These are phyloP conservation scores for Cordyceps farinosa DNA, from an alignment of 2,329 filamentous ascomycete species.

Conservation along the genomic window DNA sequence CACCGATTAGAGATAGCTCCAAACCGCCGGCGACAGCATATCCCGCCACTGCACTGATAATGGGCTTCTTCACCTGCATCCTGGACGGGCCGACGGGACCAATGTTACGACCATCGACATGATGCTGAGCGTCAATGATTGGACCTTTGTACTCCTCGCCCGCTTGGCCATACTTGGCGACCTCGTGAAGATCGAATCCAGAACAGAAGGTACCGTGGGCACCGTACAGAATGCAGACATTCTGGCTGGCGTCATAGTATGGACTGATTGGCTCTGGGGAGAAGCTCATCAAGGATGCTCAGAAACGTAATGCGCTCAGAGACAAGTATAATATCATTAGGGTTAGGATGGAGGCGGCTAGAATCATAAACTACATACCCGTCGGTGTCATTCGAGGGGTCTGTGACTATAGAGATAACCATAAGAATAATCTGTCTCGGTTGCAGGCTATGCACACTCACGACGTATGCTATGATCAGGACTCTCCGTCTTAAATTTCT, in stretches of 20 bases:
- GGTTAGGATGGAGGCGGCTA: no score
- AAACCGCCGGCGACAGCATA: conserved; percentile 52
- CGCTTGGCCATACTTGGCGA: conserved; percentile 28
- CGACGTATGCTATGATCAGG: neutral
- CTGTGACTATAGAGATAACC: conserved; percentile 33
- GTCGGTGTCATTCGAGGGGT: conserved; percentile 32
- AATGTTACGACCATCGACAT: conserved; percentile 21
- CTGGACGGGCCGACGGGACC: conserved; percentile 51
- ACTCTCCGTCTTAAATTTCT: neutral
- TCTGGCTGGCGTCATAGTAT: conserved; percentile 47
- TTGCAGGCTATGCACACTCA: neutral
- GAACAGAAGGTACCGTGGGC: conserved; percentile 47
- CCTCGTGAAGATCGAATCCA: conserved; percentile 47
- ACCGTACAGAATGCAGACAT: conserved; percentile 49
- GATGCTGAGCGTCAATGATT: conserved; percentile 14
- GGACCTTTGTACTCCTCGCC: conserved; percentile 1
- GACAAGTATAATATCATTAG: no score
- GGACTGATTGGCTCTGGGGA: no score
- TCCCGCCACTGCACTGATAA: conserved; percentile 48
- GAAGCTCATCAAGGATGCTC: no score
- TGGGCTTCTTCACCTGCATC: conserved; percentile 46
- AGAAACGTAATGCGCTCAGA: no score
- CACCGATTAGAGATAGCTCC: conserved; percentile 49
- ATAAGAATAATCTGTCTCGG: conserved; percentile 29
- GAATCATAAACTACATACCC: conserved; percentile 31